A percentile compares a stretch with the other conserved stretches of the same genome.
Conservation (phyloP, 2,329 filamentous ascomycete species). For the Trichoderma atrobrunneum region DNA sequence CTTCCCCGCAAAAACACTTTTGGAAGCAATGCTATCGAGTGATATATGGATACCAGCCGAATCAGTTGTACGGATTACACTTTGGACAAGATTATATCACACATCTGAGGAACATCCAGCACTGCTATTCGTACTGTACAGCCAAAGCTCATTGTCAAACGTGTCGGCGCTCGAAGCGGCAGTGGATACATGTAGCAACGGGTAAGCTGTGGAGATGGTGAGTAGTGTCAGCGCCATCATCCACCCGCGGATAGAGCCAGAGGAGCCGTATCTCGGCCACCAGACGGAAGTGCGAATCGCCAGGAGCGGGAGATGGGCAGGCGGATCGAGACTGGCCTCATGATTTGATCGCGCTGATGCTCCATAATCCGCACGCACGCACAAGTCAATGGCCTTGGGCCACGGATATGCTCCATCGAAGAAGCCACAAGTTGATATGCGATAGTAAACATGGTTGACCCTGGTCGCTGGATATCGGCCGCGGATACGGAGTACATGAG, state of each 20-base stretch:
- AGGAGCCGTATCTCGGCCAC: not conserved
- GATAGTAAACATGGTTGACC: not conserved
- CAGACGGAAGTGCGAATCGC: not conserved
- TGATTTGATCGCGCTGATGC: not conserved
- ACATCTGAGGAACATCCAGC: not conserved
- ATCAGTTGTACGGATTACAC: not conserved
- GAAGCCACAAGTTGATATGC: not conserved
- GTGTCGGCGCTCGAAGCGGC: not conserved
- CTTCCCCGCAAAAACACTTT: not conserved
- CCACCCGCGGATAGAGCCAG: conserved; percentile 7
- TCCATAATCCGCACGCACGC: not conserved
- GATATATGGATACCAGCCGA: no score
- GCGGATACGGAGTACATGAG: not conserved
- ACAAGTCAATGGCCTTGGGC: not conserved
- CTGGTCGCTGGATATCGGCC: not conserved
- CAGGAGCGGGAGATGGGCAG: not conserved
- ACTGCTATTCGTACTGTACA: not conserved
- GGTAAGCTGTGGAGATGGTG: not conserved
- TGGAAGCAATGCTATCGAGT: not conserved
- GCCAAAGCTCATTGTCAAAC: not conserved
- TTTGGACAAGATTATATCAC: not conserved
- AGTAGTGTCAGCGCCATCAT: not conserved
- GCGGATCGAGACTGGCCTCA: not conserved
- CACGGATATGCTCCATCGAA: not conserved
- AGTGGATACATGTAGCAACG: not conserved